Percentiles rank a stretch among this genome's conserved stretches.
Conservation (phyloP, 108 stramenopile genomes). For the Pseudonitzschia multistriata region DNA sequence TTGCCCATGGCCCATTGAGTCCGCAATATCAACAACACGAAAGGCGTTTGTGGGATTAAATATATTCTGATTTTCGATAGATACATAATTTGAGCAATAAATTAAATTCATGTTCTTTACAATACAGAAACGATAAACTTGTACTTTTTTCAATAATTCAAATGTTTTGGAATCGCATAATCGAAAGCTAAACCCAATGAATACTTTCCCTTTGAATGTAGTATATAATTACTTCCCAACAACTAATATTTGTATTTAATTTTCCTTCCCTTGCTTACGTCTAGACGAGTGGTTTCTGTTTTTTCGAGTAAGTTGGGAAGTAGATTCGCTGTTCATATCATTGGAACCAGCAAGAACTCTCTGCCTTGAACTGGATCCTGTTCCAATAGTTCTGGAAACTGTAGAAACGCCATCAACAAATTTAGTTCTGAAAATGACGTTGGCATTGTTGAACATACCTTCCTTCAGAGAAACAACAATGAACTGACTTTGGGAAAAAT, state of each 20-base stretch:
- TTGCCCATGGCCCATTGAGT: neutral
- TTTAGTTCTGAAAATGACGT: conserved; percentile 98
- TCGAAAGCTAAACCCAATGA: too few relatives aligned
- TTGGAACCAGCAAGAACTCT: conserved; percentile 46
- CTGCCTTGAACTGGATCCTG: conserved; percentile 54
- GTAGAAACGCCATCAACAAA: conserved; percentile 99
- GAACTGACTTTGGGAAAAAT: conserved; percentile 98
- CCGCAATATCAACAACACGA: conserved; percentile 5
- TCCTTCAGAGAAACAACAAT: conserved; percentile 98
- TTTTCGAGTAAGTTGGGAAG: neutral
- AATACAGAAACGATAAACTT: neutral
- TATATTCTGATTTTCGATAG: neutral
- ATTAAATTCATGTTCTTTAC: too few relatives aligned
- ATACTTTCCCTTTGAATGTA: too few relatives aligned
- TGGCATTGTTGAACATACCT: conserved; percentile 99
- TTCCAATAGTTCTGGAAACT: conserved; percentile 89
- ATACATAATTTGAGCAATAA: neutral
- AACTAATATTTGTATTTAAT: conserved; percentile 11
- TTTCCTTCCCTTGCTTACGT: conserved; percentile 7
- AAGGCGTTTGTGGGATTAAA: conserved; percentile 5
- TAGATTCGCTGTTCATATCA: neutral
- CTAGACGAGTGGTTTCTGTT: neutral
- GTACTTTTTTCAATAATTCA: neutral
- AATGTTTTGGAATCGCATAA: too few relatives aligned
- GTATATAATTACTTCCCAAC: too few relatives aligned